Evolutionary conservation across 495 filamentous ascomycete genomes (phyloP).

Genomic region (Penicillium pulvis): DNA sequence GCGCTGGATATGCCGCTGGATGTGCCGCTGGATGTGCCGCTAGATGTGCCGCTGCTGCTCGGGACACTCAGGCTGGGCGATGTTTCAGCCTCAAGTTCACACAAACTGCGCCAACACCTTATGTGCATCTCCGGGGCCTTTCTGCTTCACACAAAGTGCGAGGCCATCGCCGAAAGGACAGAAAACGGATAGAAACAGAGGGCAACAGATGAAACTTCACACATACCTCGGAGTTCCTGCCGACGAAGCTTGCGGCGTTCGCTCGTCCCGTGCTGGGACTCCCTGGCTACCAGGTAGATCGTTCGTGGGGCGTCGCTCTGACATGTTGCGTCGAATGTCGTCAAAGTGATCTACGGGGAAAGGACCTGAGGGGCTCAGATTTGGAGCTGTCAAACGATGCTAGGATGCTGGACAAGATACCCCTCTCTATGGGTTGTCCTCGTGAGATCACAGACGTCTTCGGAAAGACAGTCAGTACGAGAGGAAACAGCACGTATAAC

Average conservation of each 20-base stretch:
- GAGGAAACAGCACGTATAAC: background rate
- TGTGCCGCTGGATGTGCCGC: background rate
- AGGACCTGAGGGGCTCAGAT: background rate
- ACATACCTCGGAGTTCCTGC: constrained; percentile 1
- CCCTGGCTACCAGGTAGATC: constrained; percentile 2
- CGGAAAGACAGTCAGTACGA: background rate
- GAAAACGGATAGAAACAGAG: background rate
- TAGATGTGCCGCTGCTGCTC: background rate
- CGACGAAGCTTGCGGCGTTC: background rate
- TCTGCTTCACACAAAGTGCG: background rate
- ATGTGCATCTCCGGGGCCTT: background rate
- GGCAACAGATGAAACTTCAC: background rate
- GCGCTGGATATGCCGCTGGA: background rate
- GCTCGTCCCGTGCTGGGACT: background rate
- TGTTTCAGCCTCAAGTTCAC: background rate
- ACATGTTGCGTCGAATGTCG: constrained; percentile 2
- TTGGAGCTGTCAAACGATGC: background rate
- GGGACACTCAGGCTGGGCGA: background rate
- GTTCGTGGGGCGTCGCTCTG: background rate
- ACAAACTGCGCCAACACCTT: background rate
- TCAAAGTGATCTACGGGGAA: background rate
- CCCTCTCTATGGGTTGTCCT: constrained; percentile 3
- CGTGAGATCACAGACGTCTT: background rate
- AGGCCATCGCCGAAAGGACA: background rate
- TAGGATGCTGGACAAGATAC: background rate